Conservation (phyloP, 352 stramenopile genomes). For the Phytophthora meadii region DNA sequence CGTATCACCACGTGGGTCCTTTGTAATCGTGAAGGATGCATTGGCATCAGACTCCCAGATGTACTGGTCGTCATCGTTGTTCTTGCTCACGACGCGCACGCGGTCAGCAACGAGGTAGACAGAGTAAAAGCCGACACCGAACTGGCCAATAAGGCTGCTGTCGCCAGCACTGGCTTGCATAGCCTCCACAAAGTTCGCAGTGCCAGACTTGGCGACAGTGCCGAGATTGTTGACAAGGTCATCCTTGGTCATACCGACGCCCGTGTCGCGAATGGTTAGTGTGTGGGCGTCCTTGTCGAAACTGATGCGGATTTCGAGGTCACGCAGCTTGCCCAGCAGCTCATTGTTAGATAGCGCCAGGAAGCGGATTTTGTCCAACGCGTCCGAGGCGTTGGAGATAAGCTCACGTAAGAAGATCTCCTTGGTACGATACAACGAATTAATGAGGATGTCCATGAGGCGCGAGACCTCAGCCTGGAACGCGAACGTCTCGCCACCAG, state of each 20-base stretch:
- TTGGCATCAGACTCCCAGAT: conserved; percentile 99
- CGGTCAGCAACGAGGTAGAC: conserved; percentile 98
- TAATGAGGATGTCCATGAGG: conserved; percentile 99
- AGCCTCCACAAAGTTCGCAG: conserved; percentile 98
- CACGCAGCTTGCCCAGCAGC: conserved; percentile 74
- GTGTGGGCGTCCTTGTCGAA: conserved; percentile 96
- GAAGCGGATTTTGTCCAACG: conserved; percentile 99
- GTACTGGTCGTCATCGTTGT: conserved; percentile 97
- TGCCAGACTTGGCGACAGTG: conserved; percentile 98
- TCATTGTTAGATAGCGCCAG: conserved; percentile 93
- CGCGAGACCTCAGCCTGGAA: conserved; percentile 98
- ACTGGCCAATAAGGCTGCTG: conserved; percentile 98
- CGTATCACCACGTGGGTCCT: conserved; percentile 96
- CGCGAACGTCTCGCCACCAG: conserved; percentile 85
- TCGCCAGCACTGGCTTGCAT: conserved; percentile 93
- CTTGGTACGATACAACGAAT: conserved; percentile 98
- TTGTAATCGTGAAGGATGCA: conserved; percentile 95
- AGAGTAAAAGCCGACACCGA: conserved; percentile 99
- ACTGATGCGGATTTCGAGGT: conserved; percentile 97
- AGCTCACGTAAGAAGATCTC: conserved; percentile 99
- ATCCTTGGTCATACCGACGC: conserved; percentile 99
- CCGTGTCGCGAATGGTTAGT: conserved; percentile 98
- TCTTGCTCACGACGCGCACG: conserved; percentile 97
- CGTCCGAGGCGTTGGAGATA: conserved; percentile 99
- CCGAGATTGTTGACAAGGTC: conserved; percentile 98